These are phyloP conservation scores for Amanita polypyramis DNA, from an alignment of 768 basidiomycete genomes.

Conservation along the genomic window DNA sequence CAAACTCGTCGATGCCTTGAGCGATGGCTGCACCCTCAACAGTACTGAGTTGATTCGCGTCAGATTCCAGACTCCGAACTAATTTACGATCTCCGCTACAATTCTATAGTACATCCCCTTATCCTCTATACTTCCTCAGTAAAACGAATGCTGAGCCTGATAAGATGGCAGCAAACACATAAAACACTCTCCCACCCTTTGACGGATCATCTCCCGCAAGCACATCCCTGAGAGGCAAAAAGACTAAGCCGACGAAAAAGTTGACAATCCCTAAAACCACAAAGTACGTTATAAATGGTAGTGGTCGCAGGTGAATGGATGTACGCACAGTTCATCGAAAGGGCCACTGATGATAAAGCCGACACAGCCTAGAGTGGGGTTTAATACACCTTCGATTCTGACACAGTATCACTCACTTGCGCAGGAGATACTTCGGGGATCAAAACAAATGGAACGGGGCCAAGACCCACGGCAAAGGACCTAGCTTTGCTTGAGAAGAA, in stretches of 20 bases:
- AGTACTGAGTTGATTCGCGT: neutral
- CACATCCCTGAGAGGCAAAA: conserved; percentile 73
- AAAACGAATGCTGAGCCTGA: conserved; percentile 25
- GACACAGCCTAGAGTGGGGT: conserved; percentile 52
- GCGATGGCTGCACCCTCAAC: conserved; percentile 21
- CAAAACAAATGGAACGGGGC: conserved; percentile 89
- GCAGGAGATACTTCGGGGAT: conserved; percentile 82
- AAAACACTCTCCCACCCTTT: conserved; percentile 86
- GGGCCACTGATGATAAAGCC: conserved; percentile 62
- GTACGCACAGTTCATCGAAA: conserved; percentile 55
- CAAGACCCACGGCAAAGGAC: conserved; percentile 84
- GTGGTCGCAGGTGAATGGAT: neutral
- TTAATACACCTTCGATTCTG: neutral
- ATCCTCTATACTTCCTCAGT: conserved; percentile 28
- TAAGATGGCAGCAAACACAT: conserved; percentile 62
- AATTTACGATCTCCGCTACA: conserved; percentile 14
- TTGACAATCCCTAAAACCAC: conserved; percentile 64
- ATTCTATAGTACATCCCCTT: conserved; percentile 8
- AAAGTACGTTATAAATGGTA: neutral
- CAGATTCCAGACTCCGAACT: conserved; percentile 21
- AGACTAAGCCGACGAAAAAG: conserved; percentile 75
- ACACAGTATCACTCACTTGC: conserved; percentile 37
- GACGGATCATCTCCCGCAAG: conserved; percentile 48
- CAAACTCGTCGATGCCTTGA: conserved; percentile 29
- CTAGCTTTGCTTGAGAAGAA: conserved; percentile 23